Conservation (phyloP, 345 rosid species). For the Psidium friedrichsthalianum region DNA sequence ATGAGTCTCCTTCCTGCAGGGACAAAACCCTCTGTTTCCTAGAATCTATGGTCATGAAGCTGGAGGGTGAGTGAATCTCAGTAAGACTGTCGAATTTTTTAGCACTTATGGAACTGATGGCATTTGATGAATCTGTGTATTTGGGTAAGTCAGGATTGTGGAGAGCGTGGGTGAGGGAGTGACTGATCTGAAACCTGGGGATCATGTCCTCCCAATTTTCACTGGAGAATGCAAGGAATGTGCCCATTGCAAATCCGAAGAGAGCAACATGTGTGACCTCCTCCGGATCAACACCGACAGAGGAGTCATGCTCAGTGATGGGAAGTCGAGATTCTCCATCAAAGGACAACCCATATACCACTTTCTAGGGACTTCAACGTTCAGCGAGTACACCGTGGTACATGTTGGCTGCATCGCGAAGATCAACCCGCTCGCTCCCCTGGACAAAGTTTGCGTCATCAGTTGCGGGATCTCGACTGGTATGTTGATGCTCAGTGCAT, state of each 20-base stretch:
- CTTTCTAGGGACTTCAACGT: conserved; percentile 26
- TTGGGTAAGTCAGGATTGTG: conserved; percentile 15
- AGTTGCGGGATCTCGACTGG: conserved; percentile 32
- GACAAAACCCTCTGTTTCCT: conserved; percentile 26
- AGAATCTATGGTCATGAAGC: conserved; percentile 33
- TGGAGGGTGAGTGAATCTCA: conserved; percentile 12
- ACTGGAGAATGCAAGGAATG: conserved; percentile 35
- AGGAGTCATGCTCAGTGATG: conserved; percentile 28
- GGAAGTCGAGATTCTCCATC: conserved; percentile 23
- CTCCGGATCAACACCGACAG: conserved; percentile 20
- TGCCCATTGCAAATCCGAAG: conserved; percentile 24
- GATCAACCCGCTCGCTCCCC: conserved; percentile 24
- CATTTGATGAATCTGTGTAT: background rate
- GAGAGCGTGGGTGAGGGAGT: conserved; percentile 39
- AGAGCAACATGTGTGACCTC: conserved; percentile 30
- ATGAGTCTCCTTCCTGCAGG: conserved; percentile 3
- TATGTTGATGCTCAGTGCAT: background rate
- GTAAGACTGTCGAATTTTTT: background rate
- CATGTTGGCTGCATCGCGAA: conserved; percentile 24
- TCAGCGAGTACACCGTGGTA: conserved; percentile 24
- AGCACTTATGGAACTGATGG: background rate
- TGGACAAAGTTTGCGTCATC: conserved; percentile 29
- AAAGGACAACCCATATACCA: conserved; percentile 19
- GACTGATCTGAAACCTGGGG: conserved; percentile 20
- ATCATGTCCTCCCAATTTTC: conserved; percentile 38